phyloP scores from a whole-genome alignment of 2,329 filamentous ascomycete species.

The Colletotrichum endophyticum region DNA sequence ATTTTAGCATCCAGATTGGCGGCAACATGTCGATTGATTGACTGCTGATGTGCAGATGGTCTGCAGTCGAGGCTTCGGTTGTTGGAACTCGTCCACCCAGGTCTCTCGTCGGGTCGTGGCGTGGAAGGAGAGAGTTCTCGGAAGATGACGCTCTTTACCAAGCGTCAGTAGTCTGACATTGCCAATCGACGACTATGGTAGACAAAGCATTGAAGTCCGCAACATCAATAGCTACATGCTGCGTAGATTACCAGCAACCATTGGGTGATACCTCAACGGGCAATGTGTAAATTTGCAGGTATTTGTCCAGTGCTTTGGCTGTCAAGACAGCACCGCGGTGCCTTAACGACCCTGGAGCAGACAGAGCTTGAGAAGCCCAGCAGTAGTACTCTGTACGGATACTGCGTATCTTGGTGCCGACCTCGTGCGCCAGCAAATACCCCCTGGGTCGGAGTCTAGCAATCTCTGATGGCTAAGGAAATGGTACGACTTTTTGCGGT shows the following conservation, averaged over 20 bases:
- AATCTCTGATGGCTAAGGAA: conserved; percentile 22
- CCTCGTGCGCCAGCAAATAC: conserved; percentile 13
- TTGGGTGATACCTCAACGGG: not conserved
- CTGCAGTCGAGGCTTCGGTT: not conserved
- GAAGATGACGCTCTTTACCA: not conserved
- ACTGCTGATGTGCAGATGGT: conserved; percentile 13
- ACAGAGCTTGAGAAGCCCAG: not conserved
- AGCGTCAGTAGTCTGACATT: not conserved
- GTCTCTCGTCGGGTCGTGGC: not conserved
- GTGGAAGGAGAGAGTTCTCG: not conserved
- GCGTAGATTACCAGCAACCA: not conserved
- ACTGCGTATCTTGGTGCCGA: not conserved
- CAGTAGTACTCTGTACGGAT: not conserved
- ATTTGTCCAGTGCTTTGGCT: not conserved
- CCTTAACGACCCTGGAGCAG: not conserved
- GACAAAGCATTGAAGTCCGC: not conserved
- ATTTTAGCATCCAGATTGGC: conserved; percentile 14
- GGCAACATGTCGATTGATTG: conserved; percentile 11
- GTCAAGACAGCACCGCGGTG: not conserved
- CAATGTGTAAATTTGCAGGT: not conserved
- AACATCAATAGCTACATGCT: not conserved
- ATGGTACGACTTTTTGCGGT: conserved; percentile 26
- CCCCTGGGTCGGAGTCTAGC: conserved; percentile 1
- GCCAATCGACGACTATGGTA: not conserved
- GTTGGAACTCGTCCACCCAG: not conserved